Evolutionary conservation across 1,284 basidiomycete species (phyloP).

Genomic region (Austroboletus novae-zelandiae): DNA sequence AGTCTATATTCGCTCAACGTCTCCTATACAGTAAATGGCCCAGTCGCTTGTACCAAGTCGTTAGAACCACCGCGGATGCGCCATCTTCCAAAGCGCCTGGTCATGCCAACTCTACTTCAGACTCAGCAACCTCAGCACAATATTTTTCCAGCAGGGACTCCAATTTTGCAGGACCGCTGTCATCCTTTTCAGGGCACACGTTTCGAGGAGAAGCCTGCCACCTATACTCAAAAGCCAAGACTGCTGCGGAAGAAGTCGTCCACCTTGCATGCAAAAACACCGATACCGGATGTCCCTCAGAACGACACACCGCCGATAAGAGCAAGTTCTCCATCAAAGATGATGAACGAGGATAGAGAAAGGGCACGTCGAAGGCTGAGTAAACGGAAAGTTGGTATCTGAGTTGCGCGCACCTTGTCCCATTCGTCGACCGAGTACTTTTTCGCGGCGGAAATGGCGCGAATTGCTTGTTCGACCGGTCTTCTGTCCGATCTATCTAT

Average conservation of each 20-base stretch:
- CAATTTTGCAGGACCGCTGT: slow-evolving; percentile 6
- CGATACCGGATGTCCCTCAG: slow-evolving; percentile 21
- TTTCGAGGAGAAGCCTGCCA: slow-evolving; percentile 5
- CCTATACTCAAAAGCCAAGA: slow-evolving; percentile 17
- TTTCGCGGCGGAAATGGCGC: slow-evolving; percentile 24
- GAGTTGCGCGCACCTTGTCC: slow-evolving; percentile 15
- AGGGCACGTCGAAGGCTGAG: slow-evolving; percentile 31
- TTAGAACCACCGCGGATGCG: slow-evolving; percentile 33
- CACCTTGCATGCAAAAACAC: slow-evolving; percentile 23
- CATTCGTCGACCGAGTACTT: slow-evolving; percentile 5
- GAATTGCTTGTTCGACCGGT: slow-evolving; percentile 17
- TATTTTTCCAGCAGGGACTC: slow-evolving; percentile 1
- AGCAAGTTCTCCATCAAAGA: slow-evolving; percentile 9
- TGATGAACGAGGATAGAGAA: slow-evolving; percentile 23
- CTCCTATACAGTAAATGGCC: slow-evolving; percentile 1
- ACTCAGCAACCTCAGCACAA: slow-evolving; percentile 11
- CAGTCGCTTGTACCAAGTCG: slow-evolving; percentile 5
- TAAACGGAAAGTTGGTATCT: slow-evolving; percentile 31
- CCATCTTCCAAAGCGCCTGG: slow-evolving; percentile 57
- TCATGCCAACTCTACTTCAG: slow-evolving; percentile 64
- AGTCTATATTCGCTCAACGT: slow-evolving; percentile 12
- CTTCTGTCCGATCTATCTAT: slow-evolving; percentile 20
- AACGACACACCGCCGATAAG: slow-evolving; percentile 10
- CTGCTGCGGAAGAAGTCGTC: slow-evolving; percentile 25
- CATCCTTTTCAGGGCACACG: slow-evolving; percentile 2